Percentiles rank a stretch among this genome's conserved stretches.
phyloP scores from a whole-genome alignment of 2,329 filamentous ascomycete genomes.

The Xylariaceae sp. region DNA sequence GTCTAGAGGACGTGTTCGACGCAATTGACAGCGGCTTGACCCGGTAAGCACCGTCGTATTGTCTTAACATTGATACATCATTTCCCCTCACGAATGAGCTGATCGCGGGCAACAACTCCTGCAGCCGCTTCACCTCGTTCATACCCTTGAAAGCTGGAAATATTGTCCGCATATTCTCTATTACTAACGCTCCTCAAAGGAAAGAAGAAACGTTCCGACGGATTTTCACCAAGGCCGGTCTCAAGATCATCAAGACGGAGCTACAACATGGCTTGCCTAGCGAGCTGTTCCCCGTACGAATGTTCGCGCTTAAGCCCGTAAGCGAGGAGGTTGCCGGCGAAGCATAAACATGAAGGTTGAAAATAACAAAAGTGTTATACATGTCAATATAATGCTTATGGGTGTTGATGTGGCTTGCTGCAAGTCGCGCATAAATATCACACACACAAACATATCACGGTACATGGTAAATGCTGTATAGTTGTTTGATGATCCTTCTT shows the following conservation, averaged over 20 bases:
- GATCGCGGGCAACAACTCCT: neutral
- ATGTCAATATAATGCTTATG: too few species aligned
- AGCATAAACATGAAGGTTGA: slow-evolving; percentile 49
- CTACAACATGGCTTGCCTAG: slow-evolving; percentile 54
- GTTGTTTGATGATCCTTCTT: neutral
- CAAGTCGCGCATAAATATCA: too few species aligned
- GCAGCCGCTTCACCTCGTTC: neutral
- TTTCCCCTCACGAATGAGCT: neutral
- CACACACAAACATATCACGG: too few species aligned
- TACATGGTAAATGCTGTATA: too few species aligned
- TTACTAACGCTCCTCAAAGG: slow-evolving; percentile 36
- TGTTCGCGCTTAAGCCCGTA: slow-evolving; percentile 67
- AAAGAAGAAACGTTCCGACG: slow-evolving; percentile 66
- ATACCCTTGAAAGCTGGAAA: too few species aligned
- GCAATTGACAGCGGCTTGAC: slow-evolving; percentile 74
- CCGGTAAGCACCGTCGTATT: slow-evolving; percentile 42
- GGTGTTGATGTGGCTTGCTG: too few species aligned
- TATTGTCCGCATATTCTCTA: too few species aligned
- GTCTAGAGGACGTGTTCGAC: slow-evolving; percentile 66
- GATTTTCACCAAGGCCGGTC: slow-evolving; percentile 65
- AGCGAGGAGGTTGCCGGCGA: slow-evolving; percentile 11
- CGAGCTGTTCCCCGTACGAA: slow-evolving; percentile 67
- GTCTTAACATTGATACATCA: slow-evolving; percentile 50
- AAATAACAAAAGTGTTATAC: neutral
- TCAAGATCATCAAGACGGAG: slow-evolving; percentile 67